Base-by-base conservation (phyloP, 441 rosid genomes). In the Gossypium schwendimanii region DNA sequence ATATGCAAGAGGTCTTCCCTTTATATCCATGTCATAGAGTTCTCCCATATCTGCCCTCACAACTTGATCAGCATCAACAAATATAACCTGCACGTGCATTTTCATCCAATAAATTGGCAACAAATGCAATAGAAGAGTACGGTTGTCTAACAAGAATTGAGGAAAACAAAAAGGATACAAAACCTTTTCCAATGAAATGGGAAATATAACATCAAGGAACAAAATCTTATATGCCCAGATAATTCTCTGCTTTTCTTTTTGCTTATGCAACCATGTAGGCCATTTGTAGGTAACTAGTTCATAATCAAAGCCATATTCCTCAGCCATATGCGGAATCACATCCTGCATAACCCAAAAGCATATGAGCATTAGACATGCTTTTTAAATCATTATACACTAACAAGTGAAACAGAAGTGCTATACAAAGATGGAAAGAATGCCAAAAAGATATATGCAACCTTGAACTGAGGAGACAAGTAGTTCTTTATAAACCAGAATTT, bases 401-500 rank as follows among this genome's bases (percentile, higher is more conserved):
- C 11, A 54, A 36, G 17, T 8, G 33, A 39, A n/a, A 12, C 44
- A 52, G 41, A 28, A 36, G 21, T 2, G 23, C 18, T 66, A 54
- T 11, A 44, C 20, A 53, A 69, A 70, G 23, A 65, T 62, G 71
- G 59, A 67, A 50, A 28, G 9, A 10, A 33, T n/a, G 21, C 20
- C 39, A 57, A 76, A 65, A 63, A 63, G 41, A 58, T 9, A 61
- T 21, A 39, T 5, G 21, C 33, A 65, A 96, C 99, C 99, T 96
- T 93, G 75, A 96, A 96, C 80, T 90, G 98, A 71, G 99, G 99
- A 70, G 99, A 96, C 70, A 96, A 95, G 81, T 91, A 96, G 82
- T 96, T 96, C 89, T 96, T 96, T 80, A 96, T 96, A 80, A 96
- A 96, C 99, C 99, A 96, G 86, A 96, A 96, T 81, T 96, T 96